Evolutionary conservation across 2,329 filamentous ascomycete genomes (phyloP).

Genomic region (Hymenoscyphus fraxineus): DNA sequence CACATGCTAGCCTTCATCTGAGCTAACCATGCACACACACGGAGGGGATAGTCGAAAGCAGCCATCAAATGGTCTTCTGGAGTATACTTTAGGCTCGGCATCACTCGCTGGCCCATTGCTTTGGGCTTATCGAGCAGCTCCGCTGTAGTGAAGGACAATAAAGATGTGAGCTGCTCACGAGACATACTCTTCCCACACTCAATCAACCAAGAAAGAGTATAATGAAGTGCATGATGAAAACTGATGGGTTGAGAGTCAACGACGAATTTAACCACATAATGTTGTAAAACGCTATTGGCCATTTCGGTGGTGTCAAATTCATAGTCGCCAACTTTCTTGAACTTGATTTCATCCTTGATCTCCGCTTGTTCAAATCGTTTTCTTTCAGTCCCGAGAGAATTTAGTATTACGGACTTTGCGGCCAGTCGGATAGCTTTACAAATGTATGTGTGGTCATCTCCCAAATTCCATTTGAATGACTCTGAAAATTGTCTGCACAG

Average conservation of each 20-base stretch:
- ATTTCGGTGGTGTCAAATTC: slow-evolving; percentile 62
- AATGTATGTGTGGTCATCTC: slow-evolving; percentile 64
- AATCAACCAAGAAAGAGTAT: slow-evolving; percentile 91
- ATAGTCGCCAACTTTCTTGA: slow-evolving; percentile 73
- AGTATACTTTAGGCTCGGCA: slow-evolving; percentile 53
- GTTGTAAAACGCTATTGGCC: slow-evolving; percentile 36
- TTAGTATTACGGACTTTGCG: slow-evolving; percentile 79
- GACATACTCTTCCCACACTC: slow-evolving; percentile 80
- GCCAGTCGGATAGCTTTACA: slow-evolving; percentile 67
- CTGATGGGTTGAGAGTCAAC: slow-evolving; percentile 90
- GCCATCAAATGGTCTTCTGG: slow-evolving; percentile 80
- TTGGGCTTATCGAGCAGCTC: slow-evolving; percentile 64
- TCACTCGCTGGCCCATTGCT: slow-evolving; percentile 54
- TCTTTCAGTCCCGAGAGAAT: slow-evolving; percentile 85
- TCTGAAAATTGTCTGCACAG: slow-evolving; percentile 86
- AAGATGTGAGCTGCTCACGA: slow-evolving; percentile 58
- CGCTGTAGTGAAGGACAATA: slow-evolving; percentile 69
- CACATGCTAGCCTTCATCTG: slow-evolving; percentile 99
- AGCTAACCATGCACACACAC: slow-evolving; percentile 92
- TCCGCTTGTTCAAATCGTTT: slow-evolving; percentile 81
- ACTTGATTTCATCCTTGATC: slow-evolving; percentile 79
- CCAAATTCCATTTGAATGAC: slow-evolving; percentile 68
- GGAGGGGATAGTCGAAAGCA: slow-evolving; percentile 86
- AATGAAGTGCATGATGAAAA: slow-evolving; percentile 95
- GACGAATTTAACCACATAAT: slow-evolving; percentile 77